These are phyloP conservation scores for Tylopilus intermedius DNA, from an alignment of 768 basidiomycete species.

Conservation along the genomic window DNA sequence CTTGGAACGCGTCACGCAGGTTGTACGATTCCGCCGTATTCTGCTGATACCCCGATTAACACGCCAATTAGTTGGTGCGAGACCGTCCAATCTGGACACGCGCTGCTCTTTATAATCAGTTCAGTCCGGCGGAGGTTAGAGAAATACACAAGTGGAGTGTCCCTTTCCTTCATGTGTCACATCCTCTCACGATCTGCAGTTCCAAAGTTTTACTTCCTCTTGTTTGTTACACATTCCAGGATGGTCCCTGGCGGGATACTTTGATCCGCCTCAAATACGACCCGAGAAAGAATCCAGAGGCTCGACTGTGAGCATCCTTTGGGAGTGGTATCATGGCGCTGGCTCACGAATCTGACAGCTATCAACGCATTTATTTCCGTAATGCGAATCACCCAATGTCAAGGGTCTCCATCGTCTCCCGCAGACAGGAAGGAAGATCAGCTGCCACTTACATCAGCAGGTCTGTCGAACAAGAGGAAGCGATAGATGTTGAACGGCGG, in stretches of 20 bases:
- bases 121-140: constrained; percentile 59
- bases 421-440: constrained; percentile 47
- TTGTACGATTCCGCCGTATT: constrained; percentile 16
- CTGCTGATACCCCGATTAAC: constrained; percentile 9
- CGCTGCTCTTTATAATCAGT: constrained; percentile 79
- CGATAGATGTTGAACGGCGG: constrained; percentile 30
- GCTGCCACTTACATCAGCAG: constrained; percentile 22
- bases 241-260: constrained; percentile 92
- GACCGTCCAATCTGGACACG: constrained; percentile 87
- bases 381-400: constrained; percentile 79
- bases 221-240: constrained; percentile 83
- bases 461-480: constrained; percentile 32
- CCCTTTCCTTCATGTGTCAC: neutral
- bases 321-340: neutral
- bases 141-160: constrained; percentile 67
- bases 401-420: constrained; percentile 68
- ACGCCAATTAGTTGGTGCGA: constrained; percentile 53
- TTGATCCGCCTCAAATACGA: constrained; percentile 86
- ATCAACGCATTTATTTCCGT: constrained; percentile 88
- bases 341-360: constrained; percentile 47
- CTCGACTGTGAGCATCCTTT: constrained; percentile 61
- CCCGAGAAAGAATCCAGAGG: constrained; percentile 66
- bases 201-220: constrained; percentile 78
- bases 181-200: constrained; percentile 36
- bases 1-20: constrained; percentile 51